Evolutionary conservation across 1,139 yeast genomes (phyloP).

Genomic region (Chernovozyma sophiae-reginae): DNA sequence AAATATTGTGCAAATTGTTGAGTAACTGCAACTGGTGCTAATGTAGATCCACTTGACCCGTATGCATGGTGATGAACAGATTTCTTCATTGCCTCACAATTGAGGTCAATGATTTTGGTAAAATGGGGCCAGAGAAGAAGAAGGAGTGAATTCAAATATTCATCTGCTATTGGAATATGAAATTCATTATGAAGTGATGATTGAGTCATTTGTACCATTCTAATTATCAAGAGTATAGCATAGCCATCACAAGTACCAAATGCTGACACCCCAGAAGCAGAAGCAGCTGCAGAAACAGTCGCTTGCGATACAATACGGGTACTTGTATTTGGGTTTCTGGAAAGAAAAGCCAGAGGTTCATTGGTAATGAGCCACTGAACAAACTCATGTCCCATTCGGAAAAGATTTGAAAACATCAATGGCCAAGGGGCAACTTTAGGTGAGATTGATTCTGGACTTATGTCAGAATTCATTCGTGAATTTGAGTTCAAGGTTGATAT

Average conservation of each 20-base stretch:
- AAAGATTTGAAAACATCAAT: constrained; percentile 48
- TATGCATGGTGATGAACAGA: constrained; percentile 23
- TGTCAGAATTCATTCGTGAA: background rate
- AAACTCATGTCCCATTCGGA: constrained; percentile 41
- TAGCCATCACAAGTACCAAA: constrained; percentile 61
- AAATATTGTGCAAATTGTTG: constrained; percentile 76
- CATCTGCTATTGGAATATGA: constrained; percentile 73
- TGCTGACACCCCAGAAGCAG: constrained; percentile 14
- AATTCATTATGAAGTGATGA: constrained; percentile 56
- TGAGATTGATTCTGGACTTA: background rate
- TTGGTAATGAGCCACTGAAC: constrained; percentile 35
- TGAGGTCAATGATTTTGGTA: constrained; percentile 69
- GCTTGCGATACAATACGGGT: constrained; percentile 2
- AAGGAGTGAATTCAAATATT: constrained; percentile 64
- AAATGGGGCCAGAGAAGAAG: constrained; percentile 82
- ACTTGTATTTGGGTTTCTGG: constrained; percentile 1
- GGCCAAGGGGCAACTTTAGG: constrained; percentile 20
- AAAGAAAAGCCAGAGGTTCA: constrained; percentile 13
- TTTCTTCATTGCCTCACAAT: constrained; percentile 64
- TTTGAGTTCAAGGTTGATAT: background rate
- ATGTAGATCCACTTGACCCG: constrained; percentile 24
- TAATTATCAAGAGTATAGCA: constrained; percentile 74
- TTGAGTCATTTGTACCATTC: constrained; percentile 64
- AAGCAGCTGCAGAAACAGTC: constrained; percentile 14
- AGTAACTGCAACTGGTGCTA: constrained; percentile 61